Evolutionary conservation across 1,284 basidiomycete species (phyloP).

Genomic region (Taiwanofungus camphoratus): DNA sequence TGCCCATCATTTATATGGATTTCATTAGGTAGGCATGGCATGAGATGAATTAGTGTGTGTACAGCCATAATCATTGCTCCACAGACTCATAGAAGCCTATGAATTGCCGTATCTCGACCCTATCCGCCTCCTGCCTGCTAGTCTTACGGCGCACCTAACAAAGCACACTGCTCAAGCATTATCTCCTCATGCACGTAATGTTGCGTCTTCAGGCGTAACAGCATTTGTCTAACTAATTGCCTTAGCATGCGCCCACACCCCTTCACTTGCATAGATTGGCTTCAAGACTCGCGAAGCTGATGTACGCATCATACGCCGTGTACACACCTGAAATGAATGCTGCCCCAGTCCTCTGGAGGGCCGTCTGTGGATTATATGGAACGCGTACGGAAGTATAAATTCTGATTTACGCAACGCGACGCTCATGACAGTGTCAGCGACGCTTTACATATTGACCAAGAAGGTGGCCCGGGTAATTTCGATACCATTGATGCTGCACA

Average conservation of each 20-base stretch:
- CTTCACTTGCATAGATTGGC: slow-evolving; percentile 53
- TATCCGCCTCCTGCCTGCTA: slow-evolving; percentile 55
- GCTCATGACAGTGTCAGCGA: slow-evolving; percentile 35
- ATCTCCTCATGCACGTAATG: slow-evolving; percentile 56
- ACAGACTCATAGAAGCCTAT: slow-evolving; percentile 67
- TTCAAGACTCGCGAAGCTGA: slow-evolving; percentile 53
- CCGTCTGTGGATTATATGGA: slow-evolving; percentile 63
- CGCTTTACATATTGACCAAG: slow-evolving; percentile 59
- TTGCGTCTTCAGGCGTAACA: neutral
- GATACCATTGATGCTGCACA: slow-evolving; percentile 56
- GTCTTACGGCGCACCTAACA: slow-evolving; percentile 66
- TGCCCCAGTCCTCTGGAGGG: slow-evolving; percentile 78
- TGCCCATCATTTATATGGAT: slow-evolving; percentile 73
- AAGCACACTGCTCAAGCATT: slow-evolving; percentile 60
- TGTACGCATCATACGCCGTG: slow-evolving; percentile 53
- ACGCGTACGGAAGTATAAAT: slow-evolving; percentile 53
- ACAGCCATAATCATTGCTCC: neutral
- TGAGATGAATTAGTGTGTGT: neutral
- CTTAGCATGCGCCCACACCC: slow-evolving; percentile 59
- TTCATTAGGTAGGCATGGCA: slow-evolving; percentile 49
- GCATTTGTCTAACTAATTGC: neutral
- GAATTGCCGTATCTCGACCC: slow-evolving; percentile 82
- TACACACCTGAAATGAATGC: slow-evolving; percentile 74
- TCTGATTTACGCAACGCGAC: slow-evolving; percentile 6
- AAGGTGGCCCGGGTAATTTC: slow-evolving; percentile 50